Base-by-base conservation (phyloP, 108 stramenopile genomes). In the Seminavis robusta region DNA sequence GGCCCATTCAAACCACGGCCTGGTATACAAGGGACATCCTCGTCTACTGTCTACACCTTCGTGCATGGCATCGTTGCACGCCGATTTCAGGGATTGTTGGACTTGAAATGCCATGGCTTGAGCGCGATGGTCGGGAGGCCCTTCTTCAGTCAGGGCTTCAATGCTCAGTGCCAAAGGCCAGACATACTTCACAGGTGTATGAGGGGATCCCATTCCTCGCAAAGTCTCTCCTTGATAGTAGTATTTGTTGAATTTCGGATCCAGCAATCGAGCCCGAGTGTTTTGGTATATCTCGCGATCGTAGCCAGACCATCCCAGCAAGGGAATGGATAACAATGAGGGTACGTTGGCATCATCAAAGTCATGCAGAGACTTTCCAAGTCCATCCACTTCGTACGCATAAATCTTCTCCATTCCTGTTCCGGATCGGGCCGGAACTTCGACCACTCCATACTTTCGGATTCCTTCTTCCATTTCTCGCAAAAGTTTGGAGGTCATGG, bases 301-400 rank as follows among this genome's bases (percentile, higher is more conserved):
- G 17, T 31, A 53, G 32, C 17, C 38, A 11, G 7, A 21, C 27
- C 74, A 84, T 52, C 81, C 79, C 0, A 81, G 33, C 30, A 76
- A 65, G 9, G 83, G 83, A 21, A 83, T 65, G 21, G 77, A 73
- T 34, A 88, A 61, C 40, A 88, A 57, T 42, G 69, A 72, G 32
- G 87, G 87, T 5, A 88, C 48, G 58, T 88, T 88, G 28, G 87
- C 83, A 63, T 88, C 87, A 57, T 88, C 87, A 81, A 80, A 76
- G 30, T 75, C 34, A 4, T 4, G 3, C 11, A 43, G 23, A 29
- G 71, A 64, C 4, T 60, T 30, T 9, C 83, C 87, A 29, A 71
- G 73, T 7, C 83, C 87, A 67, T 88, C 87, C n/a, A 88, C 81
- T 69, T 88, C 87, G 59, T 79, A 88, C 8, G 84, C 84, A 44